Base-by-base conservation (phyloP, 1,139 yeast genomes). In the Candida tetrigidarum region DNA sequence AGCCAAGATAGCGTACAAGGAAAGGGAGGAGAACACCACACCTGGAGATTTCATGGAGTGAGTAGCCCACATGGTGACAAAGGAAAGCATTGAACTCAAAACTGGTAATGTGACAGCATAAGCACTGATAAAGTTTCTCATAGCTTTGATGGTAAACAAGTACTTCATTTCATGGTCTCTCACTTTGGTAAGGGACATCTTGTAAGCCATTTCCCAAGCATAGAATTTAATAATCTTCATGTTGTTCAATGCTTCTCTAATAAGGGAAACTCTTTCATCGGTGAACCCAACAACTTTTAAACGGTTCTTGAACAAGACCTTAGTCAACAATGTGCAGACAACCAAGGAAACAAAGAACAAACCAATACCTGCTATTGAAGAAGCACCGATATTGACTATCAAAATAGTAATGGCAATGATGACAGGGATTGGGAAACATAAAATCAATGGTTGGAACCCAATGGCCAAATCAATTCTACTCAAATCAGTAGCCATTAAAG, bases 1-100 rank as follows among this genome's bases (percentile, higher is more conserved):
- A 3, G 81, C 77, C 54, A 80, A 69, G 39, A 78, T 74, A 38
- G 80, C 67, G 54, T 76, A 80, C 48, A 80, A 67, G 1, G 82
- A 69, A 50, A 80, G 68, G 0, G 83, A 76, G 7, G 83, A 69
- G 52, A 80, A 78, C 11, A 77, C 73, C 40, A 66, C 66, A 33
- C 79, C 80, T 12, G 78, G 69, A 12, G 69, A 56, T 53, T 60
- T 67, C 65, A 66, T 64, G 16, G 55, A 49, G 44, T 59, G 55
- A 34, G 67, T 62, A 12, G 73, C 69, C 77, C 78, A 73, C 68
- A 74, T 61, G 10, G 76, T 70, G 14, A 72, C 69, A 49, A 73
- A 74, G 15, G 76, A 67, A 40, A 68, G 54, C 71, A 70, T 69
- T 11, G 76, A 70, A 20, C 71, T 64, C 42, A 71, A 61, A 2